Evolutionary conservation across 352 stramenopile species (phyloP).

Genomic region (Phytophthora lateralis): DNA sequence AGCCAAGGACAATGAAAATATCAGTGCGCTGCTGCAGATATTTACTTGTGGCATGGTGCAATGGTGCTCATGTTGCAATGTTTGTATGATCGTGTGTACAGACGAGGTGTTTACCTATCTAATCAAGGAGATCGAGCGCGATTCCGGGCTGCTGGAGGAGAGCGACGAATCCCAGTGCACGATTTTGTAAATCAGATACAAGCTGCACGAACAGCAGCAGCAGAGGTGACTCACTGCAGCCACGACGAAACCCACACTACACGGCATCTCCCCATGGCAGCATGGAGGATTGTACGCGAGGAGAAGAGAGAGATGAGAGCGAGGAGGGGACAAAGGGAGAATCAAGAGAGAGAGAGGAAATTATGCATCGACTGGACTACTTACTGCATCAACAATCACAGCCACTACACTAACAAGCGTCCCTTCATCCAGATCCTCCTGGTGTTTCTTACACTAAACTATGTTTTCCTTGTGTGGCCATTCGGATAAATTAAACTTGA

Average conservation of each 20-base stretch:
- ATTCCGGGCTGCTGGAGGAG: constrained; percentile 87
- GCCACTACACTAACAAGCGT: neutral
- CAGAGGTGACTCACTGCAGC: constrained; percentile 6
- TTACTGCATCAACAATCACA: constrained; percentile 14
- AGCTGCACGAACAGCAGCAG: constrained; percentile 14
- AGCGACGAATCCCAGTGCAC: constrained; percentile 73
- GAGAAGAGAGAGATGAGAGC: constrained; percentile 10
- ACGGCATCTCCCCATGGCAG: constrained; percentile 2
- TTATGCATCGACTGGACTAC: constrained; percentile 14
- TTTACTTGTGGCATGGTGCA: neutral
- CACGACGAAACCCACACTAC: constrained; percentile 11
- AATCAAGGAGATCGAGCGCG: constrained; percentile 90
- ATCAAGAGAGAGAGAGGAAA: constrained; percentile 10
- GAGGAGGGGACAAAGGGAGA: neutral
- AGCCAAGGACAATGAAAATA: constrained; percentile 92
- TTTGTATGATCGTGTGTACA: constrained; percentile 25
- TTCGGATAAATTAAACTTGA: neutral
- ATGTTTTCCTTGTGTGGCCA: neutral
- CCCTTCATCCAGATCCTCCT: neutral
- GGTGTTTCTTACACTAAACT: neutral
- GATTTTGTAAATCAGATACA: constrained; percentile 69
- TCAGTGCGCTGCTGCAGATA: constrained; percentile 63
- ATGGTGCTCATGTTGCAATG: constrained; percentile 13
- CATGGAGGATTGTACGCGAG: constrained; percentile 9
- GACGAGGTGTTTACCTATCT: constrained; percentile 91